A percentile compares a stretch with the other conserved stretches of the same genome.
Conservation (phyloP, 306 rosid species). For the Inga oerstediana region DNA sequence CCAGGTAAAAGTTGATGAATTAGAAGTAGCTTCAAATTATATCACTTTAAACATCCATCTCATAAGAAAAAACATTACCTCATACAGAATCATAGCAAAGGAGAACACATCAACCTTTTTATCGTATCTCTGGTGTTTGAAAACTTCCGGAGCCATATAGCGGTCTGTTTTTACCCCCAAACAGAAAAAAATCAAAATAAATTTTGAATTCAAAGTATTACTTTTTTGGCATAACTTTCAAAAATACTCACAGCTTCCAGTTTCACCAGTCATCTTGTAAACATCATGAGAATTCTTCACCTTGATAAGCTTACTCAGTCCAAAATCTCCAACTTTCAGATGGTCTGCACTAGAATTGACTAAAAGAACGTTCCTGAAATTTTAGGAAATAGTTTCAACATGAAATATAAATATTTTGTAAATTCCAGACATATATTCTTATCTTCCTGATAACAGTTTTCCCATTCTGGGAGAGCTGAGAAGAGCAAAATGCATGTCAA, state of each 20-base stretch:
- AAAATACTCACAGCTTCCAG: conserved; percentile 93
- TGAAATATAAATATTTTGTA: conserved; percentile 10
- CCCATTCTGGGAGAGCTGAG: neutral
- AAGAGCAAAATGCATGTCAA: conserved; percentile 19
- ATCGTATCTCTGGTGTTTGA: conserved; percentile 84
- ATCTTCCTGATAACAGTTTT: conserved; percentile 6
- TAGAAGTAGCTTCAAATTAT: conserved; percentile 29
- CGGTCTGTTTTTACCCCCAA: conserved; percentile 60
- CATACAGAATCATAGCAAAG: conserved; percentile 88
- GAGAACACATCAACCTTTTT: conserved; percentile 97
- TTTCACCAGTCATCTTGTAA: conserved; percentile 99
- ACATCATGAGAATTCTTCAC: conserved; percentile 91
- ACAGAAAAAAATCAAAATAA: conserved; percentile 27
- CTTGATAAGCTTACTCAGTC: conserved; percentile 96
- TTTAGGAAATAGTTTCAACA: conserved; percentile 21
- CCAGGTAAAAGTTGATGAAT: conserved; percentile 37
- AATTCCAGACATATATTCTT: conserved; percentile 23
- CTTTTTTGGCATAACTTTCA: conserved; percentile 15
- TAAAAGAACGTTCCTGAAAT: conserved; percentile 89
- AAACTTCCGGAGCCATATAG: conserved; percentile 97
- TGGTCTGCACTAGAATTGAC: conserved; percentile 97
- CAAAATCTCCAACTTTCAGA: conserved; percentile 97
- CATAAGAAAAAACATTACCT: conserved; percentile 57
- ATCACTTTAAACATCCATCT: conserved; percentile 8
- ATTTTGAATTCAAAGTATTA: neutral